A percentile compares a stretch with the other conserved stretches of the same genome.
Conservation (phyloP, 345 rosid genomes). For the Gossypium australe region DNA sequence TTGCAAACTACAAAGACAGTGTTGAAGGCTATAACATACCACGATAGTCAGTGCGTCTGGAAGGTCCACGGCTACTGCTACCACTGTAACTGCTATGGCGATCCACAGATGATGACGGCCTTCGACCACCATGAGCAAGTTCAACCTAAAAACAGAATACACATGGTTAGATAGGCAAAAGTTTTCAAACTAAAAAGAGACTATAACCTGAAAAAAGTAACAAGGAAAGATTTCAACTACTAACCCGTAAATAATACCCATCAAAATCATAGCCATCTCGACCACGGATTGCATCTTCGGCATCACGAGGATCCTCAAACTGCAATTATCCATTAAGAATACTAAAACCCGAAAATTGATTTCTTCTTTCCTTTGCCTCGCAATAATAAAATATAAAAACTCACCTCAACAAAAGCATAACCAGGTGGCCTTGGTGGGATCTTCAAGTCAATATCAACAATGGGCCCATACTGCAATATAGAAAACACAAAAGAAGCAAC, state of each 20-base stretch:
- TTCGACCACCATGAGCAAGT: slow-evolving; percentile 83
- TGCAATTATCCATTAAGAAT: slow-evolving; percentile 18
- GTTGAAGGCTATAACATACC: slow-evolving; percentile 37
- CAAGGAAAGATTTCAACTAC: slow-evolving; percentile 18
- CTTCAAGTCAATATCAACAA: slow-evolving; percentile 87
- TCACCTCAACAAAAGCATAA: slow-evolving; percentile 94
- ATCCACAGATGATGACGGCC: slow-evolving; percentile 67
- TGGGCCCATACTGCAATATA: slow-evolving; percentile 72
- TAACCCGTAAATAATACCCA: slow-evolving; percentile 71
- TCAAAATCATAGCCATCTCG: slow-evolving; percentile 92
- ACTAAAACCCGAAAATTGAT: background rate
- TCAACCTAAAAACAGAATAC: slow-evolving; percentile 57
- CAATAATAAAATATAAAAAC: background rate
- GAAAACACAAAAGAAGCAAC: background rate
- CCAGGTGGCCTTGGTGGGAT: slow-evolving; percentile 97
- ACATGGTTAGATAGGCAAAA: background rate
- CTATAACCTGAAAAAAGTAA: background rate
- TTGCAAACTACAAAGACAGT: background rate
- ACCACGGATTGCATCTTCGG: slow-evolving; percentile 86
- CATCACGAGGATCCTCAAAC: slow-evolving; percentile 95
- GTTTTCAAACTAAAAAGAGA: background rate
- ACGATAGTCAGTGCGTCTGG: slow-evolving; percentile 83
- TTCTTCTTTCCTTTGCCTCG: background rate
- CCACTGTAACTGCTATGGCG: slow-evolving; percentile 64
- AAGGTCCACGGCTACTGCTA: slow-evolving; percentile 62